phyloP scores from a whole-genome alignment of 257 asterid genomes.

The Solanum bulbocastanum region DNA sequence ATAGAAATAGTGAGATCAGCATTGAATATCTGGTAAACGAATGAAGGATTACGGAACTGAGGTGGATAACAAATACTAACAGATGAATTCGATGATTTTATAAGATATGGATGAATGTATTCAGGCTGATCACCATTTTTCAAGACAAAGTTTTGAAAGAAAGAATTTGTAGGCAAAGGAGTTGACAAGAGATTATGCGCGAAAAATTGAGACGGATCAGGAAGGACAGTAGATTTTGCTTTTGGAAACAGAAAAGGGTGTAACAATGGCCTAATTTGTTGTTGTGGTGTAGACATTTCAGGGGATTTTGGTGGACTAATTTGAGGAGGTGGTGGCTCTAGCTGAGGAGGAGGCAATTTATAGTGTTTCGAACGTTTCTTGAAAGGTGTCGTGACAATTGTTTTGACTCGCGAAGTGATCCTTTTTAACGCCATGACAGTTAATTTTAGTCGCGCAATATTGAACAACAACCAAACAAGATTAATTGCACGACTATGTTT shows the following conservation, averaged over 20 bases:
- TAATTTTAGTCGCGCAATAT: background rate
- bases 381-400: constrained; percentile 30
- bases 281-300: constrained; percentile 21
- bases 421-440: constrained; percentile 15
- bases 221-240: constrained; percentile 47
- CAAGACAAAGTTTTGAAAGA: constrained; percentile 58
- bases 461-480: background rate
- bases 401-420: constrained; percentile 26
- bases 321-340: background rate
- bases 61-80: constrained; percentile 50
- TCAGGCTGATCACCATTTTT: constrained; percentile 77
- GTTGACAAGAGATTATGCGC: constrained; percentile 40
- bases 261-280: background rate
- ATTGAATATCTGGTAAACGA: constrained; percentile 46
- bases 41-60: constrained; percentile 33
- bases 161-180: constrained; percentile 78
- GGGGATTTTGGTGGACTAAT: constrained; percentile 15
- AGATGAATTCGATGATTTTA: constrained; percentile 48
- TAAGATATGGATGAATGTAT: constrained; percentile 58
- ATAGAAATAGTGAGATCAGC: constrained; percentile 45
- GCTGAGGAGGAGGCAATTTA: background rate
- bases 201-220: constrained; percentile 62
- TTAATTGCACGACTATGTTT: background rate
- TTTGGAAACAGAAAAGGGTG: constrained; percentile 57
- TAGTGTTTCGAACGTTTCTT: constrained; percentile 9